phyloP scores from a whole-genome alignment of 2,329 filamentous ascomycete species.

The Ophiosphaerella korrae region DNA sequence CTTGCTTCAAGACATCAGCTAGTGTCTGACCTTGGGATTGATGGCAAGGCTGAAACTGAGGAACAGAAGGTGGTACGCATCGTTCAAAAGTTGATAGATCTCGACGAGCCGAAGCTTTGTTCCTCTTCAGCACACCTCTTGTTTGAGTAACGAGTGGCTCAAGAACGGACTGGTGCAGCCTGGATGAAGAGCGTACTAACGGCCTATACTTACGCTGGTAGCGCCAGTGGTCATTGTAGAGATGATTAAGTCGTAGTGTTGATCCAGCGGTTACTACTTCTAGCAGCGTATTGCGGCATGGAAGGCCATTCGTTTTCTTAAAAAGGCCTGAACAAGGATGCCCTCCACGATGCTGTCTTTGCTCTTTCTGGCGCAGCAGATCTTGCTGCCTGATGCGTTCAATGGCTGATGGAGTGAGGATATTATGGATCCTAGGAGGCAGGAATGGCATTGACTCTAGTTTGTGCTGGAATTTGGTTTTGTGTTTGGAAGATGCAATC shows the following conservation, averaged over 20 bases:
- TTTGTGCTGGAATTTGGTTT: constrained; percentile 5
- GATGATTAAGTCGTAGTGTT: constrained; percentile 1
- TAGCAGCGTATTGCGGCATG: neutral
- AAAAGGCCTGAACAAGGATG: constrained; percentile 5
- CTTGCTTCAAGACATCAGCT: too few species aligned
- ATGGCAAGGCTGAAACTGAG: too few species aligned
- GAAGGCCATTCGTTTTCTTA: constrained; percentile 7
- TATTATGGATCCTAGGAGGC: constrained; percentile 10
- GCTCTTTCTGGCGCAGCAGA: constrained; percentile 15
- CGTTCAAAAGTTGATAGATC: too few species aligned
- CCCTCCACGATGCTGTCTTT: constrained; percentile 1
- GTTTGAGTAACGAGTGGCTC: too few species aligned
- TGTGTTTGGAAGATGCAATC: constrained; percentile 15
- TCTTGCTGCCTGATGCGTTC: constrained; percentile 16
- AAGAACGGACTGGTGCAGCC: too few species aligned
- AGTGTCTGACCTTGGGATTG: too few species aligned
- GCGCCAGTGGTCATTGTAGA: constrained; percentile 3
- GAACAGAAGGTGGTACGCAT: too few species aligned
- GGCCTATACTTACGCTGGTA: neutral
- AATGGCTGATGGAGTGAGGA: constrained; percentile 12
- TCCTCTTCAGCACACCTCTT: too few species aligned
- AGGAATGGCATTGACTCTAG: constrained; percentile 11
- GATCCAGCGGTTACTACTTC: neutral
- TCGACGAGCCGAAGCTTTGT: too few species aligned
- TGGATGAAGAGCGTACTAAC: too few species aligned